Percentiles rank a stretch among this genome's conserved stretches.
Conservation (phyloP, 192 early-diverging fungal genomes). For the Backusella tarrabulga region DNA sequence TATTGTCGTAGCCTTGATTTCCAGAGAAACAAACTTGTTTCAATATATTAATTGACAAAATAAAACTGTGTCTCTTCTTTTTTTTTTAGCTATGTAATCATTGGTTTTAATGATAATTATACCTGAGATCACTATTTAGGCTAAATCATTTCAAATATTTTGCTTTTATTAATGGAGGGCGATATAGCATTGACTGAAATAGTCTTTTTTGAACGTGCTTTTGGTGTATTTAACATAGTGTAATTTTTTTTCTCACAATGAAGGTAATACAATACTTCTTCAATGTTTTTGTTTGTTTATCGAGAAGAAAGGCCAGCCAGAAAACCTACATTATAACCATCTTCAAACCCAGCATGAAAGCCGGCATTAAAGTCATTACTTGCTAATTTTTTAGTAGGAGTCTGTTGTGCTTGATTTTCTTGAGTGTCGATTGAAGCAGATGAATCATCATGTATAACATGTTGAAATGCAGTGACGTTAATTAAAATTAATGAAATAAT, state of each 20-base stretch:
- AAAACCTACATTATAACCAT: neutral
- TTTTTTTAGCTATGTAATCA: too few relatives aligned
- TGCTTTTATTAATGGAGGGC: neutral
- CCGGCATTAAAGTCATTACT: neutral
- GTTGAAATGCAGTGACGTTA: neutral
- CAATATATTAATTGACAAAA: too few relatives aligned
- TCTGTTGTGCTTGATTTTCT: neutral
- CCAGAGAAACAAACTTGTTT: too few relatives aligned
- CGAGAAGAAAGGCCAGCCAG: neutral
- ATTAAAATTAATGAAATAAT: neutral
- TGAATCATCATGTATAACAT: neutral
- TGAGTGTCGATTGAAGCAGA: neutral
- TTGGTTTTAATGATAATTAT: too few relatives aligned
- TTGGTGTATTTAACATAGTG: neutral
- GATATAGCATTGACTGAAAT: neutral
- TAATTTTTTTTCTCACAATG: constrained; percentile 4
- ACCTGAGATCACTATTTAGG: too few relatives aligned
- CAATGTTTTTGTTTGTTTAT: constrained; percentile 4
- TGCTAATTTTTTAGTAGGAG: neutral
- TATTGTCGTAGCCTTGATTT: too few relatives aligned
- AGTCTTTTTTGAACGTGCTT: neutral
- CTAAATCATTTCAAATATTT: too few relatives aligned
- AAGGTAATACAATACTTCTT: neutral
- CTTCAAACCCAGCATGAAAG: neutral
- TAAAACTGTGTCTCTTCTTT: too few relatives aligned